Evolutionary conservation across 495 filamentous ascomycete species (phyloP), one percentile per base, ranked within the genome.

Genomic region (Elasticomyces elasticus): DNA sequence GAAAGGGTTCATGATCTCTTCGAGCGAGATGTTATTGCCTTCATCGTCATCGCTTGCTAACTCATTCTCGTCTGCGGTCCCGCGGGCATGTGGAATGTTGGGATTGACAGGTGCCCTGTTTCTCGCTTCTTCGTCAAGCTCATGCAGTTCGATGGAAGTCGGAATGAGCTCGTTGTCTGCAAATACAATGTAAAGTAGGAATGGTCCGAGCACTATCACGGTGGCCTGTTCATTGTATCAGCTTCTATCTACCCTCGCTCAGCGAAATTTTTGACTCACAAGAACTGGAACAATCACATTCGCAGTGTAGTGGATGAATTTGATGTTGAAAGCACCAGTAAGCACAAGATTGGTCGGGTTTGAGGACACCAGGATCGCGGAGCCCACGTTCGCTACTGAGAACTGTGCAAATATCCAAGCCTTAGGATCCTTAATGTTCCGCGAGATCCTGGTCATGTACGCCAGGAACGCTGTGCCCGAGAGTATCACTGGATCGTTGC

Each of bases 281-380:
- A 83, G 65, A 31, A 82, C 79, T 9, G 82, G 82, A 0, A 85
- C 79, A 35, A 85, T 80, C 75, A 84, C 82, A 56, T 84, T 81
- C 27, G 76, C 80, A 0, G 81, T 85, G 65, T 83, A 85, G 24
- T 75, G 65, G 60, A 85, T 75, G 64, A 84, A 85, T 51, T 71
- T 80, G 67, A 85, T 81, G 1, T 76, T 55, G 63, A 84, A 85
- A 22, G 82, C 82, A 2, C 80, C 80, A 6, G 81, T 79, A 1
- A 85, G 73, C n/a, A 85, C 82, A 6, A 85, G 76, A 51, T 85
- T 85, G 9, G 82, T 85, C 1, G 82, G 82, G 51, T 85, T 85
- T 7, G 81, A 84, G 1, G 82, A 84, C 5, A 85, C 82, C 24
- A 85, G 70, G 49, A 84, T 82, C 11, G 81, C 80, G 2, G 82